Conservation (phyloP, 176 grass and related monocot genomes). For the Secale cereale region DNA sequence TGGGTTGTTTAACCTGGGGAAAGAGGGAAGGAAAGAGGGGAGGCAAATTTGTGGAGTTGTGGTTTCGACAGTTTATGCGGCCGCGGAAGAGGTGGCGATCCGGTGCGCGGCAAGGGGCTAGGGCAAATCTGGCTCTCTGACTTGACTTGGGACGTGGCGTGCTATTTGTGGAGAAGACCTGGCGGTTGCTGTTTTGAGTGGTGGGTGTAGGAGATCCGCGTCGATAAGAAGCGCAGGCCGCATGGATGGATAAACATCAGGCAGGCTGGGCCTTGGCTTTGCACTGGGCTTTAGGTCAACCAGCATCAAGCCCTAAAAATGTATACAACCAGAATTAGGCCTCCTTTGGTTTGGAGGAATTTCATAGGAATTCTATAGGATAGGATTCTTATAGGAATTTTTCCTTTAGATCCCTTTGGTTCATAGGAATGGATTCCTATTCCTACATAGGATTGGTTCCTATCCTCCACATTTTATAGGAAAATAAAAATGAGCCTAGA, state of each 20-base stretch:
- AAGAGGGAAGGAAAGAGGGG: not conserved
- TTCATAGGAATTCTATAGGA: too few relatives aligned
- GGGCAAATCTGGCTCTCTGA: not conserved
- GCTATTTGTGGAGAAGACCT: not conserved
- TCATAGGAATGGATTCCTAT: too few relatives aligned
- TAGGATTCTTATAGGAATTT: too few relatives aligned
- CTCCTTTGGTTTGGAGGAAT: too few relatives aligned
- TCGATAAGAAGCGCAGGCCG: not conserved
- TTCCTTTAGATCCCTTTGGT: too few relatives aligned
- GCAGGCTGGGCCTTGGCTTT: not conserved
- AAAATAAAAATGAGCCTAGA: too few relatives aligned
- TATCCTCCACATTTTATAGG: too few relatives aligned
- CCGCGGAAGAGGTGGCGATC: constrained; percentile 13
- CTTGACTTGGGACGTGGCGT: not conserved
- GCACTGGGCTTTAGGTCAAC: not conserved
- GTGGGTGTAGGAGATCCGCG: not conserved
- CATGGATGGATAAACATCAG: not conserved
- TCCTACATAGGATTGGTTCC: too few relatives aligned
- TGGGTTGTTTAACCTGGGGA: constrained; percentile 1
- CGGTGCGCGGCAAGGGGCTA: not conserved
- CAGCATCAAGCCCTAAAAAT: too few relatives aligned
- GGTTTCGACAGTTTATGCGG: constrained; percentile 30
- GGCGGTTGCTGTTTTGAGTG: not conserved
- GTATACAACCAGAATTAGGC: too few relatives aligned
- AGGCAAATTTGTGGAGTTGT: constrained; percentile 10